A percentile compares a stretch with the other conserved stretches of the same genome.
Evolutionary conservation across 257 asterid species (phyloP).

Genomic region (Solanum chmielewskii): DNA sequence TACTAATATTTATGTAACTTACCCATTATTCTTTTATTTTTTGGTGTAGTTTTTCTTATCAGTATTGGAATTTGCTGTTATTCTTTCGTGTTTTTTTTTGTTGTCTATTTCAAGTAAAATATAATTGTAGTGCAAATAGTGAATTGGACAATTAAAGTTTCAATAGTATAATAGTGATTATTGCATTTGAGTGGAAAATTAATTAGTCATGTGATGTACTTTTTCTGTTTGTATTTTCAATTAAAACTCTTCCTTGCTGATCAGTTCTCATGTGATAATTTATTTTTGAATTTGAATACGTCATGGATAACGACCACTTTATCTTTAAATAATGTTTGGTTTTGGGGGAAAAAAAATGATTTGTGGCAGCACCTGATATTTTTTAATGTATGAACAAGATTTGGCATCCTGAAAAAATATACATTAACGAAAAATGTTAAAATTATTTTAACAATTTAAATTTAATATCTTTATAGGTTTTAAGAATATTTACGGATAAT

Average conservation of each 20-base stretch:
- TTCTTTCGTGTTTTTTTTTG: neutral
- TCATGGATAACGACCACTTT: neutral
- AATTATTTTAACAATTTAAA: fast-evolving
- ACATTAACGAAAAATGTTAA: too few species aligned
- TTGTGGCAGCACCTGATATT: neutral
- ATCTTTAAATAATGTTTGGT: neutral
- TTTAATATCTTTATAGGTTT: too few species aligned
- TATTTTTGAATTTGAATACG: neutral
- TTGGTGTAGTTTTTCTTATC: neutral
- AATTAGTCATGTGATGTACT: neutral
- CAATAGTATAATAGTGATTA: neutral
- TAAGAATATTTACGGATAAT: too few species aligned
- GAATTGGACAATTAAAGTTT: neutral
- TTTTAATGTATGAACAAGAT: neutral
- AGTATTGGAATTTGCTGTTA: too few species aligned
- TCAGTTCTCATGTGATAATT: neutral
- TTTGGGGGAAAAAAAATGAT: neutral
- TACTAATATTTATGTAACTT: too few species aligned
- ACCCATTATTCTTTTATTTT: neutral
- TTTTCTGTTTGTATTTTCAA: neutral
- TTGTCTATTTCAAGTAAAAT: neutral
- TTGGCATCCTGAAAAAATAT: neutral
- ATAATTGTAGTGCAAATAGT: neutral
- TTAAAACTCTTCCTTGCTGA: neutral
- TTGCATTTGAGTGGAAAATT: neutral